Evolutionary conservation across 1,284 basidiomycete genomes (phyloP).

Genomic region (Cryptococcus maquisensis): DNA sequence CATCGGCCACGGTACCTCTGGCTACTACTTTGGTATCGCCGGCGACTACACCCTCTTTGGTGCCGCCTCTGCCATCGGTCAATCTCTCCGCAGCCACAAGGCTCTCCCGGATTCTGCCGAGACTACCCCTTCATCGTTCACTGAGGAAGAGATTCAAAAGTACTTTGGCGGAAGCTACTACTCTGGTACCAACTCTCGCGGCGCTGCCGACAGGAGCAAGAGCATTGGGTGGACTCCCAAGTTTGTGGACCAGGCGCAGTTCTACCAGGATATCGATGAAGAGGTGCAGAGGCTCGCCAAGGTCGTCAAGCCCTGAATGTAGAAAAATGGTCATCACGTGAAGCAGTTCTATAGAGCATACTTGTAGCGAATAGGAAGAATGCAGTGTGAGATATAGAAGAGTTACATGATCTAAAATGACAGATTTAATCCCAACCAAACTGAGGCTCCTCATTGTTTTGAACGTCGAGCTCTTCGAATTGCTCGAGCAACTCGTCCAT

Average conservation of each 20-base stretch:
- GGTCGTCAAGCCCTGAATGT: conserved; percentile 7
- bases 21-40: conserved; percentile 45
- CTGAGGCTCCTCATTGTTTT: conserved; percentile 18
- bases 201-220: conserved; percentile 54
- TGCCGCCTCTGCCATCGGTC: conserved; percentile 36
- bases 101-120: conserved; percentile 13
- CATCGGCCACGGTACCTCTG: conserved; percentile 38
- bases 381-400: neutral
- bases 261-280: conserved; percentile 20
- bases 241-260: conserved; percentile 25
- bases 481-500: conserved; percentile 87
- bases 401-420: neutral
- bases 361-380: neutral
- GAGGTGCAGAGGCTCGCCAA: conserved; percentile 23
- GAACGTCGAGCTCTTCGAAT: conserved; percentile 62
- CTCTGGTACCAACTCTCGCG: conserved; percentile 58
- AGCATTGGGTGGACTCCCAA: conserved; percentile 53
- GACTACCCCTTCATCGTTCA: conserved; percentile 34
- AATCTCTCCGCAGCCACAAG: conserved; percentile 27
- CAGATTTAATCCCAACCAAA: neutral
- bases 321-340: neutral
- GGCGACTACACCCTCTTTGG: conserved; percentile 44
- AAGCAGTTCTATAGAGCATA: neutral
- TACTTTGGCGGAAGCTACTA: conserved; percentile 44
- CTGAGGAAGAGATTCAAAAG: conserved; percentile 41